Base-by-base conservation (phyloP, 768 basidiomycete species). In the Hydnomerulius pinastri region DNA sequence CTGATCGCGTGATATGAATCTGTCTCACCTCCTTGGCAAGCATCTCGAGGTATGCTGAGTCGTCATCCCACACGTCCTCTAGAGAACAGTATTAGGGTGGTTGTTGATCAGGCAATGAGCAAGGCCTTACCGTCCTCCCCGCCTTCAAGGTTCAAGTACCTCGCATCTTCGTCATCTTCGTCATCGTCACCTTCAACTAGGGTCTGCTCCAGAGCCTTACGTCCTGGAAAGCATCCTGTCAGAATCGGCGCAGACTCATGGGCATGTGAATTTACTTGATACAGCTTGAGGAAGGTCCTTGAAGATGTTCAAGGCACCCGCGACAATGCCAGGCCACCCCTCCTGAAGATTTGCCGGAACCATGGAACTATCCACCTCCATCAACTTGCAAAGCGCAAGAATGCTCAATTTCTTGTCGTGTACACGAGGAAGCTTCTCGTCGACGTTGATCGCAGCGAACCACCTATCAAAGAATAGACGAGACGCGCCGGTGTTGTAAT, bases 51-150 rank as follows among this genome's bases (percentile, higher is more conserved):
- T 93, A 95, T 6, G 87, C 89, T 7, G 90, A 91, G 58, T 92
- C 90, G 51, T 90, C 86, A 60, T 94, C 92, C 85, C 87, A 92
- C 13, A 93, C 90, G 66, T 95, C 92, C 63, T 90, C 91, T 85
- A 57, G 53, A 30, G 13, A 17, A 54, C 13, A 55, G 48, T 18
- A 36, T 17, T 18, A 38, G 32, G 24, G 30, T 17, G 25, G 3
- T 27, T 6, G 4, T 27, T 43, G 23, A 10, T 12, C 24, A n/a
- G 17, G 29, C 4, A 29, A 35, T 21, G 20, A 17, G 25, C 6
- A 7, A 15, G 12, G 11, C 58, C 72, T 51, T 48, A 78, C 83
- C 82, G 60, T 86, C 86, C 15, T 70, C 68, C 37, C 88, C 86
- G 48, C 83, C 86, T 39, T 79, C 82, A 60, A 87, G 64, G 58